These are phyloP conservation scores for Aplosporella prunicola DNA, from an alignment of 2,329 filamentous ascomycete genomes.

Conservation along the genomic window DNA sequence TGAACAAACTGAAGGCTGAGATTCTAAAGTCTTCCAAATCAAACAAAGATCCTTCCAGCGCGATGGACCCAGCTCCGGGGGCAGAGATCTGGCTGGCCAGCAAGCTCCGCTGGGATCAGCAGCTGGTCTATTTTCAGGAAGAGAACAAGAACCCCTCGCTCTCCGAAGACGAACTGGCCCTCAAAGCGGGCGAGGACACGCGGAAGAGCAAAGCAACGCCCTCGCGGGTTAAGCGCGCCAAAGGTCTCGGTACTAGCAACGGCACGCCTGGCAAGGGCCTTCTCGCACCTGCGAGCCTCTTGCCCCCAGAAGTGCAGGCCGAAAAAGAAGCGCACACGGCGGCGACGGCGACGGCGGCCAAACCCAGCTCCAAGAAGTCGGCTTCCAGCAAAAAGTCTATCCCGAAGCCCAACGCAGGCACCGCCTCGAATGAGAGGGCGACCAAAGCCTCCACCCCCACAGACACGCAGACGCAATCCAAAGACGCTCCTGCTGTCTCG, in stretches of 20 bases:
- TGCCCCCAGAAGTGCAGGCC: slow-evolving; percentile 15
- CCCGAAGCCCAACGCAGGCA: not conserved
- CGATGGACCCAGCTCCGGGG: not conserved
- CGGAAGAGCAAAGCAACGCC: slow-evolving; percentile 22
- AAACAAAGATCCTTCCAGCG: not conserved
- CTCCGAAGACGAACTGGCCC: slow-evolving; percentile 10
- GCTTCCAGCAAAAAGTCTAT: not conserved
- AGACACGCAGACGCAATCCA: not conserved
- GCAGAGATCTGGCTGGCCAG: slow-evolving; percentile 9
- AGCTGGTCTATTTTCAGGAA: slow-evolving; percentile 36
- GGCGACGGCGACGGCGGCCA: not conserved
- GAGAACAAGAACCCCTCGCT: not conserved
- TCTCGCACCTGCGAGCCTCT: slow-evolving; percentile 12
- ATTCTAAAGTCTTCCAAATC: slow-evolving; percentile 11
- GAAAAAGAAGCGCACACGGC: not conserved
- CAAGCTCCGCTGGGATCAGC: slow-evolving; percentile 36
- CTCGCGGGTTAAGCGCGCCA: slow-evolving; percentile 23
- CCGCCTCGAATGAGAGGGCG: not conserved
- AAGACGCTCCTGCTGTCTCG: not conserved
- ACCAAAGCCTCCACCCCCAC: not conserved
- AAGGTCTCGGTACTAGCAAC: slow-evolving; percentile 26
- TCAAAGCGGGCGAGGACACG: slow-evolving; percentile 12
- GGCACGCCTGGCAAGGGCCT: slow-evolving; percentile 30
- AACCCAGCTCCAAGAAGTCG: slow-evolving; percentile 1
- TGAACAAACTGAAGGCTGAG: slow-evolving; percentile 33